Base-by-base conservation (phyloP, 257 asterid species). In the Rhazya stricta region DNA sequence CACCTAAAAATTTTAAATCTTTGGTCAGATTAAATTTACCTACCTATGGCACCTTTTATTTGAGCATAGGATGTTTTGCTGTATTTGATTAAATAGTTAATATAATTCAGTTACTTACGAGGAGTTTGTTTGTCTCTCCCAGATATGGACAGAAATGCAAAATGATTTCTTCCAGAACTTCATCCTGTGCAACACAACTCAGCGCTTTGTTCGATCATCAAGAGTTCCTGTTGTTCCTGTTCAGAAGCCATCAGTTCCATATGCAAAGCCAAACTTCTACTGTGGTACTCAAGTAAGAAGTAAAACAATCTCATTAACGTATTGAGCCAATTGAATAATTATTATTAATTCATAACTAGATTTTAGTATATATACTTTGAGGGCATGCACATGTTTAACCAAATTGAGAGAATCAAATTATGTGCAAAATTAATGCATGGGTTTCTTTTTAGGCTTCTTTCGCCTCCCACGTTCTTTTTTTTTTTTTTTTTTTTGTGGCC, bases 71-170 rank as follows among this genome's bases (percentile, higher is more conserved):
- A 48, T 42, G 13, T 29, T 0, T 67, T 53, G n/a, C 69, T 23
- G 19, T n/a, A 46, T 58, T 39, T 34, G 30, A 36, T 32, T 34
- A 58, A 27, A 19, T 50, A 66, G n/a, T 53, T n/a, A 39, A 16
- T 37, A 53, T 15, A 5, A 41, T 42, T 73, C 56, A 76, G 80
- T 77, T 81, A 77, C 74, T 76, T 72, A 43, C 67, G 67, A 42
- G 70, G 72, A 62, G 63, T 32, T 83, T 87, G 62, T 68, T 51
- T 57, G 54, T 29, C 67, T 67, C 82, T 77, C 70, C 57, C 89
- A 95, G 99, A 85, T 95, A 80, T 95, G 99, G 98, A 86, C 93
- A 16, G 98, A 91, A 87, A 89, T 95, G 97, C 99, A 95, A 89
- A 92, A 87, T 84, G 98, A 95, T 85, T 95, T 95, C 85, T 78